Evolutionary conservation across 1,284 basidiomycete genomes (phyloP), one percentile per base, ranked within the genome.

Genomic region (Mycena sp.): DNA sequence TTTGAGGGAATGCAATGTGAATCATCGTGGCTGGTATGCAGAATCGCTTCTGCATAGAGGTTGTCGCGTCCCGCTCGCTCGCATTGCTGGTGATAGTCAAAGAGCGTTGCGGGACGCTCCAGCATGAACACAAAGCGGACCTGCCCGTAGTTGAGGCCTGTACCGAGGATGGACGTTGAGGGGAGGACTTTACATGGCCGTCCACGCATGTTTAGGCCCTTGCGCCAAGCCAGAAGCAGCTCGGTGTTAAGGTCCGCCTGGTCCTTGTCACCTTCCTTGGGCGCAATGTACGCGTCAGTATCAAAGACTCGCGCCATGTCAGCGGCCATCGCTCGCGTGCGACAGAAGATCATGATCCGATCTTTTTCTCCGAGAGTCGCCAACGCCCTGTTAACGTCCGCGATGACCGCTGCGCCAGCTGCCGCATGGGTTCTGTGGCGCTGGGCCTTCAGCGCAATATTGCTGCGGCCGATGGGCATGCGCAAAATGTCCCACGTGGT

Each of bases 331-430:
- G 28, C 35, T 6, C 44, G 21, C 35, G 28, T 48, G 30, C 45
- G 21, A 29, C 57, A 58, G 29, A 58, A 58, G 4, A 58, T 50
- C 57, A 58, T 58, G 21, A 51, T 58, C 4, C 48, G 48, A 16
- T 58, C 57, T 5, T 50, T 12, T 25, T 23, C 19, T 12, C 49
- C 49, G 12, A 50, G 49, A 4, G 57, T 38, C 35, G 54, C 9
- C 16, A 54, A n/a, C 25, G 25, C 51, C 10, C n/a, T 32, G 23
- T 41, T 12, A 17, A 54, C 35, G 23, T 49, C 45, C 14, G 49
- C 21, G 12, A 50, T 37, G 19, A 50, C 32, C 21, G 49, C 28
- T 3, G 26, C 28, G 32, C 30, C 32, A 1, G 49, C 49, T 6
- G 10, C 17, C n/a, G 25, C 38, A 21, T 51, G 48, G 38, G 35